Evolutionary conservation across 495 filamentous ascomycete genomes (phyloP), one percentile per base, ranked within the genome.

Genomic region (Aspergillus haitiensis): DNA sequence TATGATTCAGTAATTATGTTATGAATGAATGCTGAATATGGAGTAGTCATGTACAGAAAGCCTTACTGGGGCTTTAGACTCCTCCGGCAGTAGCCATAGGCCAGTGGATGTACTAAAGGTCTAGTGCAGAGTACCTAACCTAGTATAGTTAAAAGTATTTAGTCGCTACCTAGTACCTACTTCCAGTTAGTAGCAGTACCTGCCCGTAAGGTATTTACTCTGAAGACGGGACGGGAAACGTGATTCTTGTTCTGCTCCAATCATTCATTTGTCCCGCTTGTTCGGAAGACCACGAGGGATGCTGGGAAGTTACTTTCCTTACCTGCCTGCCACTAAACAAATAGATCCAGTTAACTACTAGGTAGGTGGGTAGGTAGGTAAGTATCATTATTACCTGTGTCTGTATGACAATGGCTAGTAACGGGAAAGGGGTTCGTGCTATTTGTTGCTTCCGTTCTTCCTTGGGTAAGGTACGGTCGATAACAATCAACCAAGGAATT

Each of bases 261-360:
- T 66, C 64, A 61, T 58, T 9, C 18, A 47, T 52, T 42, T 40
- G 45, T 53, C 54, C 57, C 60, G 56, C 61, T 58, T 69, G 61
- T 62, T 63, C 57, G 59, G 61, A 58, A 52, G 56, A 62, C 66
- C 66, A 68, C 61, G 66, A 68, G 66, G 60, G 37, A 39, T 62
- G 47, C 40, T 7, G 36, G 35, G 53, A 27, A 27, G 21, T 27
- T 27, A 27, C 21, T 27, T 27, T 27, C 21, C 21, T 27, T 27
- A 27, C 21, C 21, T 27, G 21, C 21, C 21, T 27, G 21, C 21
- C 21, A 27, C 21, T 27, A 27, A 27, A 27, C 21, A 27, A 27
- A 27, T 27, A 27, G 21, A 3, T 27, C 21, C 21, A 27, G 21
- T 27, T 27, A 1, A 27, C 21, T 27, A n/a, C n/a, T n/a, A n/a